Base-by-base conservation (phyloP, 108 stramenopile genomes). In the Fistulifera solaris region DNA sequence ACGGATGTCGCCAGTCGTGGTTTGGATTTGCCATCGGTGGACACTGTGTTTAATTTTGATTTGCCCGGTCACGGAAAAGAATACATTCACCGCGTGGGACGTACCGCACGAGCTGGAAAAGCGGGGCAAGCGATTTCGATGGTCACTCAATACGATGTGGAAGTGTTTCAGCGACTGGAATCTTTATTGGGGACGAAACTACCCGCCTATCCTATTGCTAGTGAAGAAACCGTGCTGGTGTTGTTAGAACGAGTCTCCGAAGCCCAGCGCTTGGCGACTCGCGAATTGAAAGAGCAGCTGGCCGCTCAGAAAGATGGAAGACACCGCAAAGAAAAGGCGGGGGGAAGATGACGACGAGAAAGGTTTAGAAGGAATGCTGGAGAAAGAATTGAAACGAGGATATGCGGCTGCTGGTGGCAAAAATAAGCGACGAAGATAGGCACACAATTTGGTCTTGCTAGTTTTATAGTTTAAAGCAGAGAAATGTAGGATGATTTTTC, bases 101-200 rank as follows among this genome's bases (percentile, higher is more conserved):
- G 98, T 21, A 98, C 96, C 7, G 98, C 99, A 2, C 75, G 97
- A 43, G 99, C 99, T 7, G 97, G 99, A 38, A 56, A 87, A 40
- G 89, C 94, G 16, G 99, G 99, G 0, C 80, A 94, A 47, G 93
- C 97, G 18, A 78, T 99, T 59, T 94, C 97, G 10, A 79, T 99
- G 73, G 99, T 99, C 21, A 98, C 99, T 27, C 98, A 99, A 75
- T 98, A 96, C 68, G 97, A 96, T 80, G 93, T 98, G 14, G 97
- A 98, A 72, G 85, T 96, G 16, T 99, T 95, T 70, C 96, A 97
- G 58, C 75, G 95, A 28, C 58, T 99, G 62, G 99, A 99, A 66
- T 80, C 77, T 12, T 67, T 97, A 68, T 83, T 76, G 61, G 86
- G 85, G 59, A 86, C 77, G 53, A 85, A 84, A 27, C 77, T 96